Percentiles rank a stretch among this genome's conserved stretches.
phyloP scores from a whole-genome alignment of 1,139 yeast species.

The Yamadazyma siamensis region DNA sequence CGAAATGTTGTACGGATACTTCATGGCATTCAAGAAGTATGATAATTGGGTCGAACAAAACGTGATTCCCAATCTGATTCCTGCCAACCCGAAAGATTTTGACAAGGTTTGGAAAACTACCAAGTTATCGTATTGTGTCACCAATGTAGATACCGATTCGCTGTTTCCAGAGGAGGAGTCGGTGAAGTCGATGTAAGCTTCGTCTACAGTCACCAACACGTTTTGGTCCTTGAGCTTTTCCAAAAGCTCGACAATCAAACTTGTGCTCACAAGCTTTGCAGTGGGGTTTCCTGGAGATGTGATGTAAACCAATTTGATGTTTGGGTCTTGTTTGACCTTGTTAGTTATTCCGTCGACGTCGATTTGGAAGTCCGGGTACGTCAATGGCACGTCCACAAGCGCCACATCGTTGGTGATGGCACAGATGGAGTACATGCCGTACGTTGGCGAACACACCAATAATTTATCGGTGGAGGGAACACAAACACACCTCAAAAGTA shows the following conservation, averaged over 20 bases:
- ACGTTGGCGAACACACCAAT: conserved; percentile 90
- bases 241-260: conserved; percentile 50
- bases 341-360: conserved; percentile 54
- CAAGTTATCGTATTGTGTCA: conserved; percentile 75
- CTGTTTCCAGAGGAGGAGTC: conserved; percentile 13
- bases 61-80: conserved; percentile 84
- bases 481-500: conserved; percentile 81
- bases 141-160: conserved; percentile 76
- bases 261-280: conserved; percentile 56
- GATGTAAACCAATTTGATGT: conserved; percentile 70
- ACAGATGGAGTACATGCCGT: conserved; percentile 94
- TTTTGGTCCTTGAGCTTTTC: conserved; percentile 51
- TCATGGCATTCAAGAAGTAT: conserved; percentile 74
- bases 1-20: conserved; percentile 93
- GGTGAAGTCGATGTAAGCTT: conserved; percentile 90
- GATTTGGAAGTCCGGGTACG: conserved; percentile 60
- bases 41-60: conserved; percentile 62
- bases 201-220: conserved; percentile 86
- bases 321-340: conserved; percentile 52
- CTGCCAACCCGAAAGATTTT: conserved; percentile 94
- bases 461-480: conserved; percentile 79
- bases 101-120: conserved; percentile 90
- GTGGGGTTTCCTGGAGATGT: conserved; percentile 99
- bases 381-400: conserved; percentile 65
- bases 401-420: conserved; percentile 87